Base-by-base conservation (phyloP, 2,329 filamentous ascomycete species). In the Penicillium frequentans region DNA sequence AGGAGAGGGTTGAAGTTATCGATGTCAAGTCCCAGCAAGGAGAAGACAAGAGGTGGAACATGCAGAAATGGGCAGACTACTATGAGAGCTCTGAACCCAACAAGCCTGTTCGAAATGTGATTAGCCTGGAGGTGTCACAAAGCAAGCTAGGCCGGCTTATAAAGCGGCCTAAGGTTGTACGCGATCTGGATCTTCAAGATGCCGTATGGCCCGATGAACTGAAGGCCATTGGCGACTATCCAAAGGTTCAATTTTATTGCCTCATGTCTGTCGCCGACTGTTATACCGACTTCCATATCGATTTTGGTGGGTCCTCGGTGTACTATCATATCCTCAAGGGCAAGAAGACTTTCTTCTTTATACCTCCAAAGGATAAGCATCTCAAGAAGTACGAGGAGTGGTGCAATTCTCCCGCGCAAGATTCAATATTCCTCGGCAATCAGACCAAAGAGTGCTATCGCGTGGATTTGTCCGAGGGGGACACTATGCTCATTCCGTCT, bases 281-380 rank as follows among this genome's bases (percentile, higher is more conserved):
- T 70, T 89, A 87, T 63, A 89, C 86, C 21, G 86, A 89, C 70
- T 89, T 89, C 63, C 86, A 89, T 71, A 87, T 89, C 67, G 86
- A 89, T 67, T 89, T 89, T 71, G 86, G 86, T 35, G 86, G 86
- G 5, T 89, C 86, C 4, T 89, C 86, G 1, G 86, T 89, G 6
- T 89, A 85, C 67, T 89, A 89, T 63, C 86, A 89, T 65, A 88
- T 89, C 60, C 72, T 89, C 54, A 86, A 86, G 62, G 86, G 86
- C 55, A 85, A 82, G 66, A 89, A 89, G 72, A 87, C 86, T 0
- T 89, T 89, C 71, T 87, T 89, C 71, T 89, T 89, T 75, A 88
- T 89, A 53, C 85, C 85, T 3, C 86, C 86, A 0, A 88, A 86
- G 61, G 84, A 87, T 61, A 85, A 86, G 67, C 82, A 89, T 64